Conservation (phyloP, 805 yeast species). For the Dipodascopsis uninucleata region DNA sequence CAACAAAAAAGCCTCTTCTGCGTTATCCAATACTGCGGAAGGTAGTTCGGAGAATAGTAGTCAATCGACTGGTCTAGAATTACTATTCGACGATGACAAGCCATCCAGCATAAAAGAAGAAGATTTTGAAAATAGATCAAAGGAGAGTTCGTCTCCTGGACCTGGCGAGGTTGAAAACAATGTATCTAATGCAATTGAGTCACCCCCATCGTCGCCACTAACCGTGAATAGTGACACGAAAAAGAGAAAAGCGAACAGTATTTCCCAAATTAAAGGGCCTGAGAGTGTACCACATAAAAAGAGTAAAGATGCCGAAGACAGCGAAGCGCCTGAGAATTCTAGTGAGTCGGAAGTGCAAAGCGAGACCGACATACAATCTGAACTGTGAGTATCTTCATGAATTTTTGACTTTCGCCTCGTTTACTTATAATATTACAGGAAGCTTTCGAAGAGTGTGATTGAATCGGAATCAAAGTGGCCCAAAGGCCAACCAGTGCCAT, state of each 20-base stretch:
- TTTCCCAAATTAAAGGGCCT: too few relatives aligned
- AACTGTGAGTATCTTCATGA: constrained; percentile 11
- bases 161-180: background rate
- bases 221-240: background rate
- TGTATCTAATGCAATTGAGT: background rate
- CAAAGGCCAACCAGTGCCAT: constrained; percentile 18
- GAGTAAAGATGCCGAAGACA: background rate
- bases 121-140: too few relatives aligned
- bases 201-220: constrained; percentile 2
- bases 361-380: constrained; percentile 4
- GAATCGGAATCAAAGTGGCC: constrained; percentile 11
- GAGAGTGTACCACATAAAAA: background rate
- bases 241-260: constrained; percentile 2
- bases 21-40: too few relatives aligned
- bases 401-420: background rate
- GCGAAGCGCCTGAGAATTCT: background rate
- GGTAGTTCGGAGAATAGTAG: too few relatives aligned
- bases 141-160: too few relatives aligned
- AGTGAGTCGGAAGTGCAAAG: background rate
- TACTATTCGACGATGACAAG: too few relatives aligned
- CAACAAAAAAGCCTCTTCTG: too few relatives aligned
- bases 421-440: background rate
- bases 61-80: too few relatives aligned
- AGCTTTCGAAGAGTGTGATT: constrained; percentile 4
- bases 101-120: too few relatives aligned